Base-by-base conservation (phyloP, 306 rosid species). In the Arachis hypogaea region DNA sequence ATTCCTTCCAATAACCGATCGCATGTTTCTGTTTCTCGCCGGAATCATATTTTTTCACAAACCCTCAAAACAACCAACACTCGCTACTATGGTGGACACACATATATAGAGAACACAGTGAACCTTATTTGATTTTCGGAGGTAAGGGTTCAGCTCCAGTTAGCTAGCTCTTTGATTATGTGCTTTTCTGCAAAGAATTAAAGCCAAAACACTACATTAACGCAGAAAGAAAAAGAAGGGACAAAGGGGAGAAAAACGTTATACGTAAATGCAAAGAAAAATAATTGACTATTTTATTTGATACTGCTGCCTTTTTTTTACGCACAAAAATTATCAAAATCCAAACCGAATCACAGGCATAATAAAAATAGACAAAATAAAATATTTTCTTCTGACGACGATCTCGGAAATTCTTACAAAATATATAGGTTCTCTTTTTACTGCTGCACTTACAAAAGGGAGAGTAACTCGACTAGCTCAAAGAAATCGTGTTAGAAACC, bases 371-470 rank as follows among this genome's bases (percentile, higher is more conserved):
- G 5, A 43, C 9, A 73, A 66, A 6, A 33, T 45, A 52, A 12
- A 4, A 4, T 52, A 12, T 52, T 12, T 52, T 71, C 74, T 78
- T 38, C 33, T 63, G 60, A 69, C 89, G 70, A 86, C 83, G 86
- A 94, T 85, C 86, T 89, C 85, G 86, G 84, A 81, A 83, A 78
- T 74, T 81, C 83, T 77, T 63, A 66, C 65, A 71, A 59, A 22
- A 77, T 22, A 22, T 22, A 22, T 46, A 75, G 73, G 18, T 58
- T 56, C 7, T 71, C 72, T 77, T 71, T 68, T 56, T 28, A 36
- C 38, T 16, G 28, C 28, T 22, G 47, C 74, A 68, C 49, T 38
- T 36, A 4, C 58, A 52, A 52, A 22, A 60, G 6, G 12, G 68
- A 66, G 51, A 69, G 28, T 28, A 44, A 56, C 16, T 41, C 29